Percentiles rank a stretch among this genome's conserved stretches.
Evolutionary conservation across 2,329 filamentous ascomycete species (phyloP).

Genomic region (Fusarium xyrophilum): DNA sequence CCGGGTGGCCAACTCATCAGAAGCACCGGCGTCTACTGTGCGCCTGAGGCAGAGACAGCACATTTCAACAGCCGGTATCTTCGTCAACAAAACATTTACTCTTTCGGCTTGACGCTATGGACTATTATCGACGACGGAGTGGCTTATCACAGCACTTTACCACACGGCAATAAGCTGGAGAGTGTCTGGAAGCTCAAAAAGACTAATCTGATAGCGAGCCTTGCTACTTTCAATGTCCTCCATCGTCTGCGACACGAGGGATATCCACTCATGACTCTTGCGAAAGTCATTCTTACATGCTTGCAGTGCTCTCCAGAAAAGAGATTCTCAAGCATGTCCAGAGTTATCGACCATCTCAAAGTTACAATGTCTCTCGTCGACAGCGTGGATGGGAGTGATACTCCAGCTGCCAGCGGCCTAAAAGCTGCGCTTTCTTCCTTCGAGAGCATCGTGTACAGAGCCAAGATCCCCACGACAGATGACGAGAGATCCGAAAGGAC

Average conservation of each 20-base stretch:
- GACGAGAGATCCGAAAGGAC: background rate
- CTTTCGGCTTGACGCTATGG: background rate
- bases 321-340: background rate
- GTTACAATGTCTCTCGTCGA: background rate
- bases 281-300: background rate
- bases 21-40: background rate
- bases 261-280: background rate
- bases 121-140: background rate
- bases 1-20: background rate
- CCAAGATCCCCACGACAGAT: background rate
- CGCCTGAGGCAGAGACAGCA: background rate
- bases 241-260: background rate
- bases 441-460: background rate
- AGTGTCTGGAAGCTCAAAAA: background rate
- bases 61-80: background rate
- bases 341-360: background rate
- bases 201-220: background rate
- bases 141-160: background rate
- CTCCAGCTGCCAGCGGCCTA: background rate
- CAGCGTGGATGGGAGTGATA: background rate
- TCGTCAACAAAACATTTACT: slow-evolving; percentile 1
- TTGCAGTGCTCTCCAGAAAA: background rate
- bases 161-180: background rate
- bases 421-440: background rate
- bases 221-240: background rate